These are phyloP conservation scores for Monilinia aucupariae DNA, from an alignment of 2,329 filamentous ascomycete species.

Conservation along the genomic window DNA sequence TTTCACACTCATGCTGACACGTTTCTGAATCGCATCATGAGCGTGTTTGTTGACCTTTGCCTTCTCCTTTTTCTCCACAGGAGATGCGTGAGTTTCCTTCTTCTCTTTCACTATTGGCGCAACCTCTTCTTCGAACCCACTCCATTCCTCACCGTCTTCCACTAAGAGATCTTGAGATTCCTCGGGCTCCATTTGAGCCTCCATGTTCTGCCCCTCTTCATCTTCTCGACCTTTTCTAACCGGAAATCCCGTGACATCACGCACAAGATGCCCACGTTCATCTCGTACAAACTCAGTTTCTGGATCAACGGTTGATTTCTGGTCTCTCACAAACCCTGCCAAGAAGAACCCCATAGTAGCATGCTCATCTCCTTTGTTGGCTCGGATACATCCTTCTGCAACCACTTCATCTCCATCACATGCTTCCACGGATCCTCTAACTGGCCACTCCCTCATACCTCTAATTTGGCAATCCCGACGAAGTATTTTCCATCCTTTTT, in stretches of 20 bases:
- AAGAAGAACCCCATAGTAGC: conserved; percentile 97
- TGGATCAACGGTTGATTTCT: not conserved
- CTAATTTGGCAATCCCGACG: conserved; percentile 64
- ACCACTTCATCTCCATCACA: conserved; percentile 47
- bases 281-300: conserved; percentile 39
- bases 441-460: conserved; percentile 71
- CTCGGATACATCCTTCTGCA: conserved; percentile 73
- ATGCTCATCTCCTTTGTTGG: conserved; percentile 71
- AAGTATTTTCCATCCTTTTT: conserved; percentile 73
- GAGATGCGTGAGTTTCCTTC: conserved; percentile 36
- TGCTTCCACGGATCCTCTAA: conserved; percentile 50
- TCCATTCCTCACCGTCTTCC: conserved; percentile 32
- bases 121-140: conserved; percentile 37
- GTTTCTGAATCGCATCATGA: conserved; percentile 15
- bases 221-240: conserved; percentile 31
- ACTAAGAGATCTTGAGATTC: not conserved
- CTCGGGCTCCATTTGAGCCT: conserved; percentile 9
- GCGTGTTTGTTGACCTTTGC: conserved; percentile 16
- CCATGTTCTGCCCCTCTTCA: conserved; percentile 19
- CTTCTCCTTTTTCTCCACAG: conserved; percentile 37
- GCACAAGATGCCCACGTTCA: conserved; percentile 48
- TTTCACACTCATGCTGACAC: conserved; percentile 19
- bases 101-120: conserved; percentile 24
- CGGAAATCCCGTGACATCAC: conserved; percentile 39
- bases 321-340: conserved; percentile 65